phyloP scores from a whole-genome alignment of 148 eudicot genomes.

The Vaccinium corymbosum region DNA sequence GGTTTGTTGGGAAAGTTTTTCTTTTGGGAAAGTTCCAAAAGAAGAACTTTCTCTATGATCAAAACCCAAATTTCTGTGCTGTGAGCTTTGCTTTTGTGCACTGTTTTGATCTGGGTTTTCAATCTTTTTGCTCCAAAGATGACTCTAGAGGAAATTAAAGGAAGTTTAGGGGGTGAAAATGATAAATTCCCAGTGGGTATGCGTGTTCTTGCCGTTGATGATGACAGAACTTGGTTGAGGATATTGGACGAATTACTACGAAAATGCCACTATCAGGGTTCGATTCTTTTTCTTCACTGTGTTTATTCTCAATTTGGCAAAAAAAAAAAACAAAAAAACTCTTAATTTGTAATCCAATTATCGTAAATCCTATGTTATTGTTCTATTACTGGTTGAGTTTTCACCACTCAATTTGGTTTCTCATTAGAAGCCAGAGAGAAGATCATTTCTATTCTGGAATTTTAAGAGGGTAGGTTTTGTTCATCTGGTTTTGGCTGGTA shows the following conservation, averaged over 20 bases:
- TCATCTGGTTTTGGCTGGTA: slow-evolving; percentile 1
- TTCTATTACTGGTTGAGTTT: neutral
- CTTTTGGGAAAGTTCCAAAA: neutral
- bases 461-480: neutral
- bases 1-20: neutral
- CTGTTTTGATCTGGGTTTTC: slow-evolving; percentile 15
- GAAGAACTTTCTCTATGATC: neutral
- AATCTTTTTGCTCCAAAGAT: slow-evolving; percentile 17
- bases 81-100: slow-evolving; percentile 16
- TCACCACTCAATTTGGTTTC: slow-evolving; percentile 12
- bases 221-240: slow-evolving; percentile 68
- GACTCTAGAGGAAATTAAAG: slow-evolving; percentile 41
- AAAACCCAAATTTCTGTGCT: neutral
- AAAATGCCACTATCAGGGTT: slow-evolving; percentile 78
- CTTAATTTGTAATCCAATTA: neutral
- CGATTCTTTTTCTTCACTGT: slow-evolving; percentile 7
- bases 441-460: neutral
- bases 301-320: neutral
- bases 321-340: too few species aligned
- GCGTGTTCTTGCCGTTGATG: slow-evolving; percentile 90
- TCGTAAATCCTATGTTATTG: neutral
- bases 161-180: slow-evolving; percentile 17
- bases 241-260: slow-evolving; percentile 54
- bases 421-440: neutral
- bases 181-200: slow-evolving; percentile 67